Evolutionary conservation across 768 basidiomycete genomes (phyloP).

Genomic region (Trametes maxima): DNA sequence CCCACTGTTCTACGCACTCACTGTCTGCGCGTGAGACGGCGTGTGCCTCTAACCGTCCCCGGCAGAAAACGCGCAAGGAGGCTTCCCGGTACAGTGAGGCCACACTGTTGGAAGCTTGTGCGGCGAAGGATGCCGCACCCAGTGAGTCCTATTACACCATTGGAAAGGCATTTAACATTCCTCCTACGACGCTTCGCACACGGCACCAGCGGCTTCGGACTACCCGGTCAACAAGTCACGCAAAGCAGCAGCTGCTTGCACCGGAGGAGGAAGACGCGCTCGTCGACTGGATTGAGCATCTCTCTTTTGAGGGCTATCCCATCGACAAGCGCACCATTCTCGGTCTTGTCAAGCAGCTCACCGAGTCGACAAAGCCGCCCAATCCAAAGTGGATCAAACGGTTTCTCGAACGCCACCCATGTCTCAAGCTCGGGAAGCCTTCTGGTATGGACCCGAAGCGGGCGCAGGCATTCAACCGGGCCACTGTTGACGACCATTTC

Average conservation of each 20-base stretch:
- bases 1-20: no score
- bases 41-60: no score
- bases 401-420: slow-evolving; percentile 28
- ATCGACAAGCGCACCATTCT: slow-evolving; percentile 19
- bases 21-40: no score
- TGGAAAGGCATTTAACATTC: no score
- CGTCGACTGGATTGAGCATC: slow-evolving; percentile 25
- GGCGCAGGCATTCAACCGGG: slow-evolving; percentile 37
- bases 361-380: slow-evolving; percentile 1
- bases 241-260: slow-evolving; percentile 27
- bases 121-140: no score
- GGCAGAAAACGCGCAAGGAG: no score
- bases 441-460: slow-evolving; percentile 38
- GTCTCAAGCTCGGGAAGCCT: slow-evolving; percentile 30
- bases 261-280: slow-evolving; percentile 23
- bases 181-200: no score
- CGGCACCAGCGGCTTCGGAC: no score
- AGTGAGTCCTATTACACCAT: no score
- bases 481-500: slow-evolving; percentile 18
- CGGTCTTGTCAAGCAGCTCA: slow-evolving; percentile 11
- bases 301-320: slow-evolving; percentile 16
- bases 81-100: no score
- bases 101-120: no score
- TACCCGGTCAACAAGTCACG: no score
- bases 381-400: slow-evolving; percentile 21